phyloP scores from a whole-genome alignment of 805 yeast genomes.

The Vanderwaltozyma polyspora region DNA sequence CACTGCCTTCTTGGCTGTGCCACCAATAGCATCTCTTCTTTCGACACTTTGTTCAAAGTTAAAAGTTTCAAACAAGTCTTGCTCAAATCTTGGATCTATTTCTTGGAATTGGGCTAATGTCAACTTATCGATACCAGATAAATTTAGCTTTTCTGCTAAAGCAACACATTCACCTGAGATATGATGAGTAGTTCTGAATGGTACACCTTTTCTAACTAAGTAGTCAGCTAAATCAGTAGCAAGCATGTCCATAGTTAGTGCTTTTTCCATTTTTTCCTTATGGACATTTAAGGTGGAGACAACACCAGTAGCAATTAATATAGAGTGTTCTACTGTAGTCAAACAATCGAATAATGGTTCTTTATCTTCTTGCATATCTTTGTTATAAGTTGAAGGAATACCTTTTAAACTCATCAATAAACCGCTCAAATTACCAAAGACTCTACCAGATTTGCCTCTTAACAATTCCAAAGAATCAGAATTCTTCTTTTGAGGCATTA shows the following conservation, averaged over 20 bases:
- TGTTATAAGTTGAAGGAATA: conserved; percentile 95
- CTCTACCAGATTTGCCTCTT: conserved; percentile 96
- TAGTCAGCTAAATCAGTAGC: conserved; percentile 98
- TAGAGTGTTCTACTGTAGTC: conserved; percentile 85
- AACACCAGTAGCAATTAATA: conserved; percentile 92
- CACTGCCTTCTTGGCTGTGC: conserved; percentile 91
- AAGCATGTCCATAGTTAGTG: conserved; percentile 96
- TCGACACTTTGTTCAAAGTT: conserved; percentile 91
- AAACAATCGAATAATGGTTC: conserved; percentile 94
- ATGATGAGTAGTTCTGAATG: conserved; percentile 98
- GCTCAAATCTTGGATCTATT: conserved; percentile 71
- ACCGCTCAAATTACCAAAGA: conserved; percentile 88
- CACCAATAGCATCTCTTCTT: conserved; percentile 93
- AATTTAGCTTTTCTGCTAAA: conserved; percentile 63
- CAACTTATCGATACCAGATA: conserved; percentile 80
- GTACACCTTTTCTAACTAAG: conserved; percentile 94
- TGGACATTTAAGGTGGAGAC: conserved; percentile 73
- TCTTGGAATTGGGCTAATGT: conserved; percentile 62
- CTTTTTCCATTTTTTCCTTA: conserved; percentile 66
- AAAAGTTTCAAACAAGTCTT: conserved; percentile 76
- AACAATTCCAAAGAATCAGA: conserved; percentile 92
- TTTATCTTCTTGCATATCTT: conserved; percentile 98
- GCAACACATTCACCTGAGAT: conserved; percentile 97
- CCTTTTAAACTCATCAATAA: conserved; percentile 93
- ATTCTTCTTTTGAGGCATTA: conserved; percentile 99